Percentiles rank a stretch among this genome's conserved stretches.
Evolutionary conservation across 1,284 basidiomycete species (phyloP).

Genomic region (Sporisorium sorghi): DNA sequence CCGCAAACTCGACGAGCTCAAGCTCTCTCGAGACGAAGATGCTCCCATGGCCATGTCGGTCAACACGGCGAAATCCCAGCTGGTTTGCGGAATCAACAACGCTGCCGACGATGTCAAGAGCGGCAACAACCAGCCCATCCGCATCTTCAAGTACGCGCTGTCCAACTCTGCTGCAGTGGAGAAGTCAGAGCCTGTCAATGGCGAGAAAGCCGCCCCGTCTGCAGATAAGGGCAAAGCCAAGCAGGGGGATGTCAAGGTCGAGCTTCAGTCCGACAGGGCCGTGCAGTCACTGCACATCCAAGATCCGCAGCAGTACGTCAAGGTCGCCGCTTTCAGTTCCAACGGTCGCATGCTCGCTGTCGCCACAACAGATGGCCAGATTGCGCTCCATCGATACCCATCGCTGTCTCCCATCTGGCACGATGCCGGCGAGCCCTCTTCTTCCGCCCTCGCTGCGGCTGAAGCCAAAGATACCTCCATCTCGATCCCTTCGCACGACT

Average conservation of each 20-base stretch:
- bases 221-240: slow-evolving; percentile 36
- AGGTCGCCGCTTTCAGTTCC: slow-evolving; percentile 55
- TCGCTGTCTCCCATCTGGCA: slow-evolving; percentile 54
- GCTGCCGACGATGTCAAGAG: slow-evolving; percentile 31
- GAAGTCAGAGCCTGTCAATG: neutral
- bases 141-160: slow-evolving; percentile 53
- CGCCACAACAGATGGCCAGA: slow-evolving; percentile 58
- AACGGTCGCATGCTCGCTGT: slow-evolving; percentile 58
- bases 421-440: slow-evolving; percentile 29
- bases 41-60: slow-evolving; percentile 66
- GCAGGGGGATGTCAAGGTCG: slow-evolving; percentile 16
- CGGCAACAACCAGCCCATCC: slow-evolving; percentile 55
- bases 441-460: slow-evolving; percentile 32
- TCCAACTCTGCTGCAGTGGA: neutral
- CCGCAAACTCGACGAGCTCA: slow-evolving; percentile 48
- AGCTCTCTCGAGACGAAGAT: slow-evolving; percentile 62
- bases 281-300: slow-evolving; percentile 48
- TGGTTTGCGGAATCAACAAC: slow-evolving; percentile 65
- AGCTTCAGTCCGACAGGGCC: slow-evolving; percentile 32
- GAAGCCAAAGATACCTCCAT: slow-evolving; percentile 46
- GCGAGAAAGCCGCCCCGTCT: slow-evolving; percentile 1
- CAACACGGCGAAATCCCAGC: slow-evolving; percentile 29
- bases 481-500: slow-evolving; percentile 45
- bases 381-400: slow-evolving; percentile 62
- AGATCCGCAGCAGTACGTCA: slow-evolving; percentile 59